phyloP scores from a whole-genome alignment of 176 grass and related monocot species.

The Oryza australiensis region DNA sequence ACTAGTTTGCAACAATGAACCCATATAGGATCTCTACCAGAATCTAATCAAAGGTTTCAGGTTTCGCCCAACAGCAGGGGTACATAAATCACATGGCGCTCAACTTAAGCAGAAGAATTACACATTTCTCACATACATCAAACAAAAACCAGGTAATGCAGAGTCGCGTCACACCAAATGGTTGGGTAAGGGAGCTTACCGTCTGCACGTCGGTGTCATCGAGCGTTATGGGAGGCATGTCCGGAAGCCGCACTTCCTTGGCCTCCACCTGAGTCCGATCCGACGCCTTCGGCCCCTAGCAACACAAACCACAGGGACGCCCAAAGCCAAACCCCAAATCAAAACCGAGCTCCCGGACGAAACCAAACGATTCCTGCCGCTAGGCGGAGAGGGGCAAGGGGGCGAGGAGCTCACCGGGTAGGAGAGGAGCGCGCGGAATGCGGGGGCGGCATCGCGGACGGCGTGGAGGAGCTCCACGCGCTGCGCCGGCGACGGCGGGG shows the following conservation, averaged over 20 bases:
- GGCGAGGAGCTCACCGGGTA: constrained; percentile 51
- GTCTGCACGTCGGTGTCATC: constrained; percentile 93
- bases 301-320: constrained; percentile 11
- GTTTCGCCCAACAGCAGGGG: background rate
- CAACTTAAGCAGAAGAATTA: background rate
- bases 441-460: constrained; percentile 64
- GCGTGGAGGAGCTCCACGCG: constrained; percentile 87
- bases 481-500: constrained; percentile 69
- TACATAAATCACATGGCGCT: background rate
- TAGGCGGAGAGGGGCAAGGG: background rate
- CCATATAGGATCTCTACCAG: constrained; percentile 3
- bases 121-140: background rate
- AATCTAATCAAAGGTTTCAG: constrained; percentile 12
- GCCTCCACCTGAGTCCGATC: constrained; percentile 78
- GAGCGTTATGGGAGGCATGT: constrained; percentile 67
- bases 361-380: background rate
- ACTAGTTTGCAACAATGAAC: background rate
- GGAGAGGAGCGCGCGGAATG: constrained; percentile 69
- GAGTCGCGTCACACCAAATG: background rate
- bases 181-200: constrained; percentile 42
- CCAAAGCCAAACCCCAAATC: constrained; percentile 27
- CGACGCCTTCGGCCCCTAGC: constrained; percentile 77
- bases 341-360: constrained; percentile 2
- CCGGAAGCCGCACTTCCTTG: constrained; percentile 71
- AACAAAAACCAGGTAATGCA: background rate